These are phyloP conservation scores for Clitoria ternatea DNA, from an alignment of 306 rosid genomes.

Conservation along the genomic window DNA sequence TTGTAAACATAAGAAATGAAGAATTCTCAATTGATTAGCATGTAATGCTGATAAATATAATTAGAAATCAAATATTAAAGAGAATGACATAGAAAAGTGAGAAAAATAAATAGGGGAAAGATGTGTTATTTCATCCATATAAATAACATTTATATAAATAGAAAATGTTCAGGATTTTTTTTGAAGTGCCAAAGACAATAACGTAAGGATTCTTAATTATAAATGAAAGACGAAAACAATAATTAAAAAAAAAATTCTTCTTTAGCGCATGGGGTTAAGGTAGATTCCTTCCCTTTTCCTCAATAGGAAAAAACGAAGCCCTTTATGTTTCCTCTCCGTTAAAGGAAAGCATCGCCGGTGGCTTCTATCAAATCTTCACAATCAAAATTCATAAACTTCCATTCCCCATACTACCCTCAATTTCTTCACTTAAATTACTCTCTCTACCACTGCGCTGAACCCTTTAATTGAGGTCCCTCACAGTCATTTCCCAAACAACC, in stretches of 20 bases:
- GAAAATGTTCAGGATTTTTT: too few species aligned
- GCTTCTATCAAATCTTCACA: not conserved
- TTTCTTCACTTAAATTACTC: not conserved
- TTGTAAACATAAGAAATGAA: too few species aligned
- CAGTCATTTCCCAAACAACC: constrained; percentile 11
- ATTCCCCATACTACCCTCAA: constrained; percentile 27
- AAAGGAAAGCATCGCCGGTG: constrained; percentile 36
- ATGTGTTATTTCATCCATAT: too few species aligned
- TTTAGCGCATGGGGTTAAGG: not conserved
- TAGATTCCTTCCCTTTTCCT: not conserved
- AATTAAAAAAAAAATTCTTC: not conserved
- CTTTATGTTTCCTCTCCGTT: constrained; percentile 8
- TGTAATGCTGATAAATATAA: too few species aligned
- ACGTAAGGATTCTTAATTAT: not conserved
- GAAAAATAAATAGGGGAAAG: too few species aligned
- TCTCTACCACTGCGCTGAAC: not conserved
- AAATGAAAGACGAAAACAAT: not conserved
- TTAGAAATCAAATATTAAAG: too few species aligned
- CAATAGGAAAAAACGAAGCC: not conserved
- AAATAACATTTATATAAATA: too few species aligned
- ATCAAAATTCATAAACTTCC: not conserved
- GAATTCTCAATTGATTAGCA: too few species aligned
- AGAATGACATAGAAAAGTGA: too few species aligned
- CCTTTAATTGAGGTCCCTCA: constrained; percentile 2
- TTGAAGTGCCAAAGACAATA: too few species aligned